Evolutionary conservation across 1,139 yeast genomes (phyloP).

Genomic region (Casaregolazyma suthepensis): DNA sequence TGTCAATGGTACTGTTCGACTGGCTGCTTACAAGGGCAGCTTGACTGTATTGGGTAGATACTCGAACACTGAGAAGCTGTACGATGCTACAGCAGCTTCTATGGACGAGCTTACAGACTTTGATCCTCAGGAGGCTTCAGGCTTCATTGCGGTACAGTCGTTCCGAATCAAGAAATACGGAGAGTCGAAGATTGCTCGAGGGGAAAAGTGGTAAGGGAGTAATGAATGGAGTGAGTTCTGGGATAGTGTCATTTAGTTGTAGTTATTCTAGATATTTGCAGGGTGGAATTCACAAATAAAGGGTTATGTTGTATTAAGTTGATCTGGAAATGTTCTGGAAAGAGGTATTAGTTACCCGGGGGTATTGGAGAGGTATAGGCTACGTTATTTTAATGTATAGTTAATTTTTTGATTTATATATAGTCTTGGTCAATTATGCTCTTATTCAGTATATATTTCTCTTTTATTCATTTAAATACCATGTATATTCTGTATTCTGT

Average conservation of each 20-base stretch:
- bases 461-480: too few species aligned
- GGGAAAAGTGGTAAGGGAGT: constrained; percentile 42
- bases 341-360: too few species aligned
- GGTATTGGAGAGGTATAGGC: too few species aligned
- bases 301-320: neutral
- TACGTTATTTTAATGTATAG: too few species aligned
- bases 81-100: constrained; percentile 96
- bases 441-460: too few species aligned
- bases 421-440: too few species aligned
- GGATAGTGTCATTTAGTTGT: neutral
- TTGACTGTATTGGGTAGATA: constrained; percentile 85
- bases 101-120: constrained; percentile 99
- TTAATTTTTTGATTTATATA: too few species aligned
- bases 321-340: too few species aligned
- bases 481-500: too few species aligned
- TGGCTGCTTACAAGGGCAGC: constrained; percentile 87
- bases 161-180: constrained; percentile 98
- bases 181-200: constrained; percentile 82
- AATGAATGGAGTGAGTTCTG: neutral
- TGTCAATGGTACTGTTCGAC: constrained; percentile 94
- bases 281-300: neutral
- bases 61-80: constrained; percentile 89
- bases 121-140: constrained; percentile 94
- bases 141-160: constrained; percentile 96
- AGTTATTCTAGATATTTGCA: neutral